phyloP scores from a whole-genome alignment of 805 yeast species.

The Metschnikowia gelsemii region DNA sequence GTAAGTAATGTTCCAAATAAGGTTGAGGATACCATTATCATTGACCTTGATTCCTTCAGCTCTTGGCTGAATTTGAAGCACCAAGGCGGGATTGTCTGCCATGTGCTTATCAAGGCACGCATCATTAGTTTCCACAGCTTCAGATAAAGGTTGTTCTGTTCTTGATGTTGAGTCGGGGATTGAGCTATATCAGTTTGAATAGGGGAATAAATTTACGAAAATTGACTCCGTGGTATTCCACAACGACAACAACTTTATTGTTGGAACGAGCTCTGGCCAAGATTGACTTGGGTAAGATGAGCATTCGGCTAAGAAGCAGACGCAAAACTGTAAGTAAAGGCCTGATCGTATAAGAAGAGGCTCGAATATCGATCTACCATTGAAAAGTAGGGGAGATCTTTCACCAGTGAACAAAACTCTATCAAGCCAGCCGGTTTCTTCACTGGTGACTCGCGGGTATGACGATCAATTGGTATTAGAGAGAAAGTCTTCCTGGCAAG shows the following conservation, averaged over 20 bases:
- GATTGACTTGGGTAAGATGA: constrained; percentile 69
- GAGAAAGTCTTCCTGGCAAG: background rate
- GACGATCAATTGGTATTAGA: background rate
- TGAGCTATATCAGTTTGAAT: constrained; percentile 67
- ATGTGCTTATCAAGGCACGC: constrained; percentile 75
- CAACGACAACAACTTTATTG: constrained; percentile 61
- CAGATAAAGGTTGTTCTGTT: constrained; percentile 85
- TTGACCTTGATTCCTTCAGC: constrained; percentile 75
- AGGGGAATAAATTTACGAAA: constrained; percentile 83
- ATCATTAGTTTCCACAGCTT: constrained; percentile 79
- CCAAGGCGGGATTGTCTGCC: constrained; percentile 72
- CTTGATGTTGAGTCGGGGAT: constrained; percentile 67
- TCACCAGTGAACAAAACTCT: constrained; percentile 2
- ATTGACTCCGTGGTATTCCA: constrained; percentile 78
- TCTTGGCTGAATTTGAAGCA: constrained; percentile 79
- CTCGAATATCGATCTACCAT: constrained; percentile 27
- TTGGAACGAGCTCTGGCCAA: constrained; percentile 86
- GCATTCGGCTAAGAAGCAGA: constrained; percentile 39
- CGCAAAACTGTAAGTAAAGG: constrained; percentile 24
- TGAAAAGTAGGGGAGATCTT: constrained; percentile 20
- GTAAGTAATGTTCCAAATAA: constrained; percentile 44
- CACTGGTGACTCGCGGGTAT: constrained; percentile 15
- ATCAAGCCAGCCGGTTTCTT: constrained; percentile 10
- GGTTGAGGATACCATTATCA: constrained; percentile 73
- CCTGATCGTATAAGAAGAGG: constrained; percentile 10